Base-by-base conservation (phyloP, 1,139 yeast species). In the Lodderomyces margitis region DNA sequence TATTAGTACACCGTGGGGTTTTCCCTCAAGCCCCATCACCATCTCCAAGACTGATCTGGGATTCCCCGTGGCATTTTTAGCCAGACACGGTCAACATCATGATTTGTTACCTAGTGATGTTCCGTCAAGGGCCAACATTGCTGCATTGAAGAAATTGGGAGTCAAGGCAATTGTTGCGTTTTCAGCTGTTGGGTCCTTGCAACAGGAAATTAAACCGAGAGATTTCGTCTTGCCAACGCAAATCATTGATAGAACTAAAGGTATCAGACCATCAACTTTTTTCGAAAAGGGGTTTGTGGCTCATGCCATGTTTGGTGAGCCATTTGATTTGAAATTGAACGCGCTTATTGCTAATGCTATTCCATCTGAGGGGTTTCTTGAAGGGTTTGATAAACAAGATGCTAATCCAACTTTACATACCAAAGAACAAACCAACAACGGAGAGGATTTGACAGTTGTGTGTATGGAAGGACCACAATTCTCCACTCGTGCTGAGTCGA, bases 401-500 rank as follows among this genome's bases (percentile, higher is more conserved):
- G 54, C 62, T 14, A 57, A 62, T 35, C 76, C 78, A 8, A 60
- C 61, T 25, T 71, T 83, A 54, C 91, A 84, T 63, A 71, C 85
- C 43, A 79, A 75, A 58, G 50, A 57, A 19, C 63, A 60, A 41
- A 70, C 80, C 37, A 75, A 75, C 49, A 64, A 63, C 19, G 70
- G 68, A 40, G 83, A 81, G 43, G 97, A 91, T 56, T 69, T 87
- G 48, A 85, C 95, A 2, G 80, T 94, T 37, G 76, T 94, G 47
- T 92, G 98, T 67, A 92, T 92, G 98, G 99, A 92, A 66, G 99
- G 99, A 32, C 99, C 99, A 3, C 96, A 94, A 44, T 92, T 92
- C 66, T 84, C 95, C 38, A 92, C 98, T 12, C 78, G 98, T 50
- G 98, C 98, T n/a, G 99, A 92, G 68, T 87, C 96, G 15, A 79